Percentiles rank a stretch among this genome's conserved stretches.
Conservation (phyloP, 495 filamentous ascomycete species). For the Penicillium macrosclerotiorum region DNA sequence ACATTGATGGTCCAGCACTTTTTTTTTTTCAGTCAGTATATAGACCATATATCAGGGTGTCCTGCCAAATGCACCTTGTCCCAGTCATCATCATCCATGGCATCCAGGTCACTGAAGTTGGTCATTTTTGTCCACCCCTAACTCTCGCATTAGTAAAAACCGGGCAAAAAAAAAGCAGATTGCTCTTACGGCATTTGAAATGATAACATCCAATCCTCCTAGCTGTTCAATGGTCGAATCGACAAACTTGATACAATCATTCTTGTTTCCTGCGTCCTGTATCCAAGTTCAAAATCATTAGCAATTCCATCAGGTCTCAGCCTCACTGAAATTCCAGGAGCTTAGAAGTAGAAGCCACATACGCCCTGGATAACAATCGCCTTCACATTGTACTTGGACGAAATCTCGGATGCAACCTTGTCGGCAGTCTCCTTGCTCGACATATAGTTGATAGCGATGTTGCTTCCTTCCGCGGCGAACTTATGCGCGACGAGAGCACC, state of each 20-base stretch:
- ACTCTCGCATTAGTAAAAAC: not conserved
- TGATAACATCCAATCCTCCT: slow-evolving; percentile 67
- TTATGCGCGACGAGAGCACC: slow-evolving; percentile 61
- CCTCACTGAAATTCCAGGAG: not conserved
- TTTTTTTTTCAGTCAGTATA: not conserved
- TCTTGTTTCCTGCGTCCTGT: slow-evolving; percentile 58
- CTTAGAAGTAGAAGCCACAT: slow-evolving; percentile 20
- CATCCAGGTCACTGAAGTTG: slow-evolving; percentile 60
- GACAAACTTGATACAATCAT: slow-evolving; percentile 54
- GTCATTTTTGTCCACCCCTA: slow-evolving; percentile 69
- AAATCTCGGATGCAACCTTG: slow-evolving; percentile 50
- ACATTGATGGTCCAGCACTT: slow-evolving; percentile 70
- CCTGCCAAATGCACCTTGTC: slow-evolving; percentile 58
- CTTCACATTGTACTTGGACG: slow-evolving; percentile 53
- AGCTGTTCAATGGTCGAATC: slow-evolving; percentile 54
- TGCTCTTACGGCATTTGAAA: slow-evolving; percentile 67
- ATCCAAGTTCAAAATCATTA: not conserved
- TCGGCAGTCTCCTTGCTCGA: slow-evolving; percentile 53
- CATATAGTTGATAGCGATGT: slow-evolving; percentile 70
- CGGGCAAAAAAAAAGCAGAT: not conserved
- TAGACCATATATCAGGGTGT: not conserved
- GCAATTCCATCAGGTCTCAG: not conserved
- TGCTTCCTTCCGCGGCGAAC: slow-evolving; percentile 65
- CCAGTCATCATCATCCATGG: slow-evolving; percentile 65
- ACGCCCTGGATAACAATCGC: slow-evolving; percentile 58